Base-by-base conservation (phyloP, 768 basidiomycete genomes). In the Pleurotus platypus region DNA sequence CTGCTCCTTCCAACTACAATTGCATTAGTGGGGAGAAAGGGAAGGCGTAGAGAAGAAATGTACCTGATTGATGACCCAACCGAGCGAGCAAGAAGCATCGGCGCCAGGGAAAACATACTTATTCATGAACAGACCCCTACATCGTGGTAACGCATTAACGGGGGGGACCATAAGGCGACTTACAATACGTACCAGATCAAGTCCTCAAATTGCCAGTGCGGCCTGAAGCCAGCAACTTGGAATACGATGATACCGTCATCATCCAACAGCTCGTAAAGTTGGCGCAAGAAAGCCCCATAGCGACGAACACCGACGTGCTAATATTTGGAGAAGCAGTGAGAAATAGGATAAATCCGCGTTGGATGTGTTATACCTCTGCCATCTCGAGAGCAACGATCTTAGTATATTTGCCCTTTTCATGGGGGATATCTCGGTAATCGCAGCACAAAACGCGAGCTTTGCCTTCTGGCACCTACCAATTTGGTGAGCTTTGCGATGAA, bases 51-150 rank as follows among this genome's bases (percentile, higher is more conserved):
- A 2, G 46, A 35, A 55, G 39, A 16, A 27, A 48, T 53, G 13
- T 46, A 76, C 79, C 70, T 80, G 78, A 60, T 75, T 81, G 59
- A 99, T 81, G 56, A 97, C 94, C 96, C 96, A 98, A 40, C 90
- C 92, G 27, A 98, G 87, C 16, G 95, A 92, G 71, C 93, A 93
- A 2, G 89, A 92, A 0, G 97, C 97, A 65, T 99, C 97, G 2
- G 96, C 97, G 67, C 96, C 96, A 46, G 97, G 96, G 87, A 99
- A 99, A 68, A 99, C 75, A 63, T 99, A 98, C 67, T 94, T 94
- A 83, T 92, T 95, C 93, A 95, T 95, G 78, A 95, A 96, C 20
- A 95, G 80, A 62, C 94, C 94, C 91, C 89, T 90, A 40, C 12
- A 46, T 24, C 5, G 8, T 4, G 13, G 16, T 4, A 39, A 1